Base-by-base conservation (phyloP, 192 early-diverging fungal genomes). In the Entophlyctis helioformis region DNA sequence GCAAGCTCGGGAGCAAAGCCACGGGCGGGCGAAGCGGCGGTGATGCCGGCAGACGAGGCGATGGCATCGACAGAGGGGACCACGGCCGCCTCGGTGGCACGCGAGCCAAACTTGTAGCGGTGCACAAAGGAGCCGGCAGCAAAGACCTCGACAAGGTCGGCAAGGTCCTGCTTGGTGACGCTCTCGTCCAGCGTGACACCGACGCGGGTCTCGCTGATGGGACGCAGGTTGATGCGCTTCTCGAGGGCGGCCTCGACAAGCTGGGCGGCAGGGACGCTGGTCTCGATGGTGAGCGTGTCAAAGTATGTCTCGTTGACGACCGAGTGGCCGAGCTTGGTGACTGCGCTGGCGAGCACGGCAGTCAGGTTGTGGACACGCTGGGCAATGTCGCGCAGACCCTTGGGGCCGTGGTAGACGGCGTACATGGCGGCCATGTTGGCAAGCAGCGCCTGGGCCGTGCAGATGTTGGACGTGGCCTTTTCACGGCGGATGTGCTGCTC, bases 341-440 rank as follows among this genome's bases (percentile, higher is more conserved):
- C 72, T 18, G 81, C 79, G 21, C 72, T 65, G 2, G 89, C 96
- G 46, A 99, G 67, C 20, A 86, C 62, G 36, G 69, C 59, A 7
- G 96, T 89, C 57, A 96, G 73, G 69, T 82, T 81, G 69, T 99
- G 91, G 46, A 99, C 83, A 44, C 90, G 85, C 56, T 86, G 72
- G 31, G 91, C 93, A 61, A 96, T 96, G 16, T 72, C 74, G 51
- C 71, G 73, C 46, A 99, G 72, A 28, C 96, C 93, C 62, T 78
- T 64, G 25, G 96, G 93, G 35, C 96, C 96, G 60, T 99, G 96
- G 71, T 96, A 99, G 40, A 99, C 87, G 22, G 87, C 89, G 55
- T 99, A 99, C 86, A 99, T 95, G 37, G 90, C 96, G 26, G 91
- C 77, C 93, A 99, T 96, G 76, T 99, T 99, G 45, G 96, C 96